Evolutionary conservation across 2,329 filamentous ascomycete genomes (phyloP), one percentile per base, ranked within the genome.

Genomic region (Trichoderma endophyticum): DNA sequence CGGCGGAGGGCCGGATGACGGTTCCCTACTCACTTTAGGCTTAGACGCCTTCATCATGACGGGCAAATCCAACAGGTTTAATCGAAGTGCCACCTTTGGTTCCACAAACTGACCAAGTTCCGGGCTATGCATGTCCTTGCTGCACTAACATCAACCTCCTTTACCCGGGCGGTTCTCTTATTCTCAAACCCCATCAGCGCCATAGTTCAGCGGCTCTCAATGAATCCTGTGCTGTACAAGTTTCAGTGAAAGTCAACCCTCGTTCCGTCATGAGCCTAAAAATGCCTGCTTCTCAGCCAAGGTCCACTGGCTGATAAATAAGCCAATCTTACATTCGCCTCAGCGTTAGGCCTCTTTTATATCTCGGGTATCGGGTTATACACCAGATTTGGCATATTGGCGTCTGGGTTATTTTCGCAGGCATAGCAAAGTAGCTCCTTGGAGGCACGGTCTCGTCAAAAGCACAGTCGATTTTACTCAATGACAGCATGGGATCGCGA

Each of bases 1-100:
- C 70, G 70, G 63, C 70, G 62, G 63, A 71, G 70, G 54, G 70
- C 63, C 70, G 70, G 63, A 67, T 71, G 60, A 30, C 60, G 57
- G 70, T 39, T 65, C 63, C 62, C 70, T 71, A 39, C 62, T 71
- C 62, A 21, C 63, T 54, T 71, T 71, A 56, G 70, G 70, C 63
- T 43, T 71, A 71, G 70, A 39, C 39, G 62, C 62, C 28, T 43
- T 59, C 59, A 34, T 59, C 59, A 34, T 63, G 67, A 64, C 61
- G 59, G 67, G 48, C 67, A 56, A 71, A 71, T 48, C 39, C 68
- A 57, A 54, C 68, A 63, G 56, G 66, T 69, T 69, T 34, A 36
- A 56, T 39, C 43, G 18, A 60, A 62, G 39, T 57, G 68, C 68
- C 68, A 71, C 59, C 51, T 66, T 66, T 56, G 56, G 62, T 54